Percentiles rank a stretch among this genome's conserved stretches.
Evolutionary conservation across 1,284 basidiomycete species (phyloP).

Genomic region (Puccinia novopanici): DNA sequence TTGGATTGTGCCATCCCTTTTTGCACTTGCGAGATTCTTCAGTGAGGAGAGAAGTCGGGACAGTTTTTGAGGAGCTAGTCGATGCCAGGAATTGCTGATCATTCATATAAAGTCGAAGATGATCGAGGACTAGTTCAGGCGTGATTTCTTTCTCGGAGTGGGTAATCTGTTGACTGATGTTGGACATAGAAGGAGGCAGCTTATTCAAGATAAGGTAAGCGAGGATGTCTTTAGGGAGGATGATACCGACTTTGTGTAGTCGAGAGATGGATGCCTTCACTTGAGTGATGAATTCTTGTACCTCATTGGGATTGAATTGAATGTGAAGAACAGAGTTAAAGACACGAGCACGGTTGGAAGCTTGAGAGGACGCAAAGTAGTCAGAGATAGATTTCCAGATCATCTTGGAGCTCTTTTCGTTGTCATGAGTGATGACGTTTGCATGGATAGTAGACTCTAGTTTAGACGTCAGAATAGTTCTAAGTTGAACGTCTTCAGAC

Average conservation of each 20-base stretch:
- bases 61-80: not conserved
- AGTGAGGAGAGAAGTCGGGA: not conserved
- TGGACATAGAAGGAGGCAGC: not conserved
- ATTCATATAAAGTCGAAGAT: not conserved
- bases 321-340: not conserved
- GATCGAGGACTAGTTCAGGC: not conserved
- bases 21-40: not conserved
- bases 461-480: conserved; percentile 1
- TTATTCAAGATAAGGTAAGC: not conserved
- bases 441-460: not conserved
- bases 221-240: not conserved
- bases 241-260: not conserved
- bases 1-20: not conserved
- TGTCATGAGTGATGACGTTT: not conserved
- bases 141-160: not conserved
- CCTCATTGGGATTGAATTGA: not conserved
- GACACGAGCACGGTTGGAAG: not conserved
- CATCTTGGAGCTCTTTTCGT: not conserved
- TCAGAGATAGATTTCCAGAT: not conserved
- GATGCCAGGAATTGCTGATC: not conserved
- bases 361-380: conserved; percentile 1
- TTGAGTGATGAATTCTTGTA: not conserved
- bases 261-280: not conserved
- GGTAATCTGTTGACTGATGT: not conserved
- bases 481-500: not conserved